Conservation (phyloP, 345 rosid genomes). For the Combretum micranthum region DNA sequence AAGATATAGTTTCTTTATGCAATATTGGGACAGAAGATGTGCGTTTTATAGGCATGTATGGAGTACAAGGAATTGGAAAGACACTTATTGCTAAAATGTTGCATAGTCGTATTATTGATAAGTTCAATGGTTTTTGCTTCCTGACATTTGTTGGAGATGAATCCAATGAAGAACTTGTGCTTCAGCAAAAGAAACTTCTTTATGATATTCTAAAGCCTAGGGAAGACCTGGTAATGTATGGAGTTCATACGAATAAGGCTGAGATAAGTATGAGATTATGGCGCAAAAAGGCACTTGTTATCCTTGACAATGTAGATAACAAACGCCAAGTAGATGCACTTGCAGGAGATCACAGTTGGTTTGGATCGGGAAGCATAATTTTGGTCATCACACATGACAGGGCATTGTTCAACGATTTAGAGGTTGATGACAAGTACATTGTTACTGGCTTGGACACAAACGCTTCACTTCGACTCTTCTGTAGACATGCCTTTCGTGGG, state of each 20-base stretch:
- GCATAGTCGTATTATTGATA: neutral
- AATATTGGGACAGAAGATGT: neutral
- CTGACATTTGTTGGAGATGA: slow-evolving; percentile 3
- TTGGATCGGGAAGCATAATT: slow-evolving; percentile 8
- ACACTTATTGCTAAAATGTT: slow-evolving; percentile 6
- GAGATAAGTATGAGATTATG: neutral
- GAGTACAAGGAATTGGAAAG: slow-evolving; percentile 12
- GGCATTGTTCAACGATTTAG: neutral
- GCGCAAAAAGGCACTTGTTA: neutral
- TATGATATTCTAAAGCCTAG: neutral
- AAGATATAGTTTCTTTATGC: neutral
- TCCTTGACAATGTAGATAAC: slow-evolving; percentile 1
- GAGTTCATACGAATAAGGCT: neutral
- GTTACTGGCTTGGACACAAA: neutral
- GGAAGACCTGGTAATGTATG: neutral
- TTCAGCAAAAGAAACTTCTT: slow-evolving; percentile 8
- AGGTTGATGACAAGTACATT: neutral
- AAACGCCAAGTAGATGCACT: slow-evolving; percentile 1
- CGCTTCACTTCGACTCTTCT: slow-evolving; percentile 7
- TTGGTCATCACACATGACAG: slow-evolving; percentile 7
- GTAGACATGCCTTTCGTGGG: neutral
- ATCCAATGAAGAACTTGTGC: neutral
- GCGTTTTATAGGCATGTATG: slow-evolving; percentile 2
- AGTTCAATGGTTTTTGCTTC: slow-evolving; percentile 13
- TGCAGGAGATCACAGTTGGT: neutral